Evolutionary conservation across 2,329 filamentous ascomycete species (phyloP), one percentile per base, ranked within the genome.

Genomic region (Fusarium citri): DNA sequence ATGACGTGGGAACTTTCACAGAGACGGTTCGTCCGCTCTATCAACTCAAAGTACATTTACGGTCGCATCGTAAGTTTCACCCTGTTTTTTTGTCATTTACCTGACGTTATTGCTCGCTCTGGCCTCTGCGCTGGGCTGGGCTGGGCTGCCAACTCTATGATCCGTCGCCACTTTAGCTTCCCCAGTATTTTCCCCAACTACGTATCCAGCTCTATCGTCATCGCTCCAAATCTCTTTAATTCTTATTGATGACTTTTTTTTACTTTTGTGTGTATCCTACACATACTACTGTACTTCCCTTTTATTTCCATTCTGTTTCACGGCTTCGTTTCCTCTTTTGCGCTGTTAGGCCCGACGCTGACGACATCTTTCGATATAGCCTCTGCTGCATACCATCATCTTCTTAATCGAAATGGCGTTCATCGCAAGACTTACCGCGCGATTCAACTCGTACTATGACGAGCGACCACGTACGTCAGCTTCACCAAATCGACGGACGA

Each of bases 391-490:
- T 83, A 86, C 90, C 64, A 85, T 97, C 76, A 88, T 98, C 69
- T 92, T 97, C 79, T 80, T 98, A 46, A 87, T 97, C 81, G 92
- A 99, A 82, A 93, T 98, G 89, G 90, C 89, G 62, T 90, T 97
- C 80, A 88, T 95, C 68, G 92, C 91, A 72, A 88, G 96, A 71
- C 84, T 99, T 58, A 90, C 91, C 47, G 88, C 93, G 75, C 93
- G 94, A 78, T 99, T 97, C 86, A 98, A 97, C 82, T 87, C 89
- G 72, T 97, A 97, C 84, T 99, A 98, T 87, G 91, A 93, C 72
- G 91, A 94, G 78, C 92, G 93, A 77, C 96, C 95, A 77, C 85
- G 92, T 94, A 86, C 72, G 87, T 78, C 42, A 43, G 55, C 22
- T 18, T 9, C 8, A 3, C 14, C 7, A 3, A 1, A 6, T 6